Evolutionary conservation across 2,329 filamentous ascomycete species (phyloP).

Genomic region (Paracoccidioides brasiliensis): DNA sequence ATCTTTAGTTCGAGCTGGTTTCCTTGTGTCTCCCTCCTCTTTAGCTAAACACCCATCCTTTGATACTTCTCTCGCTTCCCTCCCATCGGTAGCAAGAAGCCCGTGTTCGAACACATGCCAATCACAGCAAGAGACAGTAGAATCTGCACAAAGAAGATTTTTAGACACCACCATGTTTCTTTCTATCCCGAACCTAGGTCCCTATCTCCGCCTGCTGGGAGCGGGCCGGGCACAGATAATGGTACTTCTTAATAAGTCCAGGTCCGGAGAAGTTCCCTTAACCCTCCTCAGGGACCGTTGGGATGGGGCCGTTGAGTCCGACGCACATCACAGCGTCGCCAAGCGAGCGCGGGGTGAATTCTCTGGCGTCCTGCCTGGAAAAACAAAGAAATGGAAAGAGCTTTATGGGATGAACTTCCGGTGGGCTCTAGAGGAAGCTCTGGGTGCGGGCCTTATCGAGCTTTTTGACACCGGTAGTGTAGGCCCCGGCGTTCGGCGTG

Average conservation of each 20-base stretch:
- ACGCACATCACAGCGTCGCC: slow-evolving; percentile 32
- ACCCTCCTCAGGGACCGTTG: slow-evolving; percentile 45
- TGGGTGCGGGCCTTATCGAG: slow-evolving; percentile 49
- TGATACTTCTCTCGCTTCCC: slow-evolving; percentile 27
- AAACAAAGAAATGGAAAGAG: slow-evolving; percentile 51
- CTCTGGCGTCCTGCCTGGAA: slow-evolving; percentile 40
- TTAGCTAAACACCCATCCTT: slow-evolving; percentile 27
- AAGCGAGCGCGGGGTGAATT: slow-evolving; percentile 46
- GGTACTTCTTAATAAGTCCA: slow-evolving; percentile 38
- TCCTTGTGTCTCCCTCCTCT: slow-evolving; percentile 39
- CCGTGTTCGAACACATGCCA: neutral
- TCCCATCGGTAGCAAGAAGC: slow-evolving; percentile 13
- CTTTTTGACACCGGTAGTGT: slow-evolving; percentile 52
- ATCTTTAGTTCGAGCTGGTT: slow-evolving; percentile 39
- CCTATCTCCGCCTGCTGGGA: slow-evolving; percentile 45
- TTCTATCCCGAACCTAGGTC: slow-evolving; percentile 46
- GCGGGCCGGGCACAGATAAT: slow-evolving; percentile 44
- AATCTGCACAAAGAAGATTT: slow-evolving; percentile 8
- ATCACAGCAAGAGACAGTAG: neutral
- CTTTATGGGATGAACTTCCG: slow-evolving; percentile 47
- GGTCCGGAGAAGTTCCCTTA: slow-evolving; percentile 41
- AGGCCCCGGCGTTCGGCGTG: slow-evolving; percentile 38
- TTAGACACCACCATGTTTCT: slow-evolving; percentile 34
- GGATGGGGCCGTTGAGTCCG: slow-evolving; percentile 46
- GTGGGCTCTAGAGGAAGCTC: slow-evolving; percentile 48